Conservation (phyloP, 176 grass and related monocot species). For the Melocanna baccifera region DNA sequence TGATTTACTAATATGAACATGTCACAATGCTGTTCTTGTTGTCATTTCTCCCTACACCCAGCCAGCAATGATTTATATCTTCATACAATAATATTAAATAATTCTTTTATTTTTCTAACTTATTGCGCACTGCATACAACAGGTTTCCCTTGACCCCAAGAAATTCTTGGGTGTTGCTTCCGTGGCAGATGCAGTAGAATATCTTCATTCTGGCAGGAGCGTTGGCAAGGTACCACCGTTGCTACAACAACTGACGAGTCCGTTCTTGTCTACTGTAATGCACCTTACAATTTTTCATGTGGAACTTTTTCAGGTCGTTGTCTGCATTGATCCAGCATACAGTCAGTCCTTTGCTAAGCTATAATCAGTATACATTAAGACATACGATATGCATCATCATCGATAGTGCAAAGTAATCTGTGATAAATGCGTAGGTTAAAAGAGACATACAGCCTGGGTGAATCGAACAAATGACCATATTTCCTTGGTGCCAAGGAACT, state of each 20-base stretch:
- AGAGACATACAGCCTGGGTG: not conserved
- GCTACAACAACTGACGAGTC: not conserved
- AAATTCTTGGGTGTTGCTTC: constrained; percentile 75
- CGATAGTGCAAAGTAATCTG: not conserved
- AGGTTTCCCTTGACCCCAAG: constrained; percentile 85
- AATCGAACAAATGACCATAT: not conserved
- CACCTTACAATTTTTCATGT: not conserved
- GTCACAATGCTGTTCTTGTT: not conserved
- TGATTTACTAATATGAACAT: not conserved
- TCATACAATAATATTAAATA: not conserved
- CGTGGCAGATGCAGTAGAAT: constrained; percentile 87
- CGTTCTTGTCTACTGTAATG: not conserved
- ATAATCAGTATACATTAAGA: not conserved
- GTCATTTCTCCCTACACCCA: not conserved
- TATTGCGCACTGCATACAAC: not conserved
- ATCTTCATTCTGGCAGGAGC: constrained; percentile 89
- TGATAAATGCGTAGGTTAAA: not conserved
- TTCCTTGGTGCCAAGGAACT: not conserved
- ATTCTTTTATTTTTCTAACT: not conserved
- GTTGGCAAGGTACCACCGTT: constrained; percentile 73
- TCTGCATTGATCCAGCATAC: constrained; percentile 74
- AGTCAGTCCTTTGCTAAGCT: constrained; percentile 55
- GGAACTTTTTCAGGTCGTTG: constrained; percentile 57
- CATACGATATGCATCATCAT: not conserved
- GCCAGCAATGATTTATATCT: not conserved